phyloP scores from a whole-genome alignment of 768 basidiomycete genomes.

The Hygrophoropsis aurantiaca region DNA sequence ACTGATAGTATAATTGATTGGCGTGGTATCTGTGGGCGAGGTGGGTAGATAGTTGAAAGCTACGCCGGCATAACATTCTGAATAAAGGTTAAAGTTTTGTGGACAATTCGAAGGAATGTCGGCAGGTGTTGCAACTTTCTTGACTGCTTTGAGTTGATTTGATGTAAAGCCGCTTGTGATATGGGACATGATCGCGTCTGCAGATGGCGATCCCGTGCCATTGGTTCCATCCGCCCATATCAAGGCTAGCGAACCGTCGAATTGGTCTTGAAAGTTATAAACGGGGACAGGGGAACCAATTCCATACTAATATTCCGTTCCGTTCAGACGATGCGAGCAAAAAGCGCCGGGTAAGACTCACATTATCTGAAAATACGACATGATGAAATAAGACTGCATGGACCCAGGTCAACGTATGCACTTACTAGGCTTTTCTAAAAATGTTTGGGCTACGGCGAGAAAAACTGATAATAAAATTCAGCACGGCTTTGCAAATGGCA shows the following conservation, averaged over 20 bases:
- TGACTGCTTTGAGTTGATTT: conserved; percentile 48
- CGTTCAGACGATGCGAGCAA: not conserved
- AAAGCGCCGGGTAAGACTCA: conserved; percentile 27
- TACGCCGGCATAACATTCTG: conserved; percentile 69
- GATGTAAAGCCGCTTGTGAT: conserved; percentile 54
- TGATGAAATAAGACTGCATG: no score
- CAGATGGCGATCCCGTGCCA: conserved; percentile 52
- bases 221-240: conserved; percentile 73
- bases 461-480: conserved; percentile 37
- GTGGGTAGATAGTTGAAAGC: conserved; percentile 59
- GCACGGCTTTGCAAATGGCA: no score
- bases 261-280: conserved; percentile 44
- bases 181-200: conserved; percentile 57
- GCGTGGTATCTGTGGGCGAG: conserved; percentile 23
- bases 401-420: no score
- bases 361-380: no score
- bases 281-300: conserved; percentile 58
- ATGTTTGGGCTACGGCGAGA: conserved; percentile 60
- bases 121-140: conserved; percentile 43
- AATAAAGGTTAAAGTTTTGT: conserved; percentile 70
- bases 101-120: conserved; percentile 62
- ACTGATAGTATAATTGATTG: conserved; percentile 68
- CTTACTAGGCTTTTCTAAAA: conserved; percentile 46
- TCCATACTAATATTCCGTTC: conserved; percentile 46
- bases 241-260: conserved; percentile 51